Evolutionary conservation across 176 grass and related monocot genomes (phyloP).

Genomic region (Avena insularis): DNA sequence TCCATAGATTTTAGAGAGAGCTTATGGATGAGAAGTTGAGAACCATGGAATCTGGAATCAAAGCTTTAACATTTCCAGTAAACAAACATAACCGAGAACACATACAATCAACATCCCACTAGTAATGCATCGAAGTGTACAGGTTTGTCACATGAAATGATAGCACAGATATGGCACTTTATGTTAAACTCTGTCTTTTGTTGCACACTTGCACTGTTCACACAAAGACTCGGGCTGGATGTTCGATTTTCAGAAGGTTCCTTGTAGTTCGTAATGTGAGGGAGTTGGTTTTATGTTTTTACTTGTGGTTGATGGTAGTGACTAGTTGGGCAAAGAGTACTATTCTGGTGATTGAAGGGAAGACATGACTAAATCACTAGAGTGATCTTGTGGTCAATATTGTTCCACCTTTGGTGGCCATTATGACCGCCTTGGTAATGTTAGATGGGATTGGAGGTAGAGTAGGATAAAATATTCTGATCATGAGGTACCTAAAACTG

Average conservation of each 20-base stretch:
- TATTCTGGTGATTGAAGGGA: background rate
- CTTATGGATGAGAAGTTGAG: conserved; percentile 24
- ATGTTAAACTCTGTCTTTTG: background rate
- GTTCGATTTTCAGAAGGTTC: background rate
- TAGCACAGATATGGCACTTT: background rate
- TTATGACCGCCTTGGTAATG: conserved; percentile 25
- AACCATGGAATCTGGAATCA: conserved; percentile 27
- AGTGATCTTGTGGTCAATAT: background rate
- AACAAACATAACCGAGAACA: background rate
- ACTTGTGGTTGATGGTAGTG: background rate
- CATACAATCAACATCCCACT: background rate
- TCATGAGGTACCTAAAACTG: conserved; percentile 17
- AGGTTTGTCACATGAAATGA: conserved; percentile 26
- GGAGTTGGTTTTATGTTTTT: background rate
- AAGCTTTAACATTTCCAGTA: background rate
- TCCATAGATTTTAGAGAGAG: conserved; percentile 3
- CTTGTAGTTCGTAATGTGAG: conserved; percentile 27
- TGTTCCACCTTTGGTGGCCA: conserved; percentile 8
- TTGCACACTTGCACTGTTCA: conserved; percentile 6
- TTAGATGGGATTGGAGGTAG: background rate
- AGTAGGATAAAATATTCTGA: background rate
- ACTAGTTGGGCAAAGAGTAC: background rate
- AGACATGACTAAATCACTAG: background rate
- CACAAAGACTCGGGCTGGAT: background rate
- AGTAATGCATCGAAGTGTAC: background rate